Evolutionary conservation across 768 basidiomycete species (phyloP), one percentile per base, ranked within the genome.

Genomic region (Mycena sanguinolenta): DNA sequence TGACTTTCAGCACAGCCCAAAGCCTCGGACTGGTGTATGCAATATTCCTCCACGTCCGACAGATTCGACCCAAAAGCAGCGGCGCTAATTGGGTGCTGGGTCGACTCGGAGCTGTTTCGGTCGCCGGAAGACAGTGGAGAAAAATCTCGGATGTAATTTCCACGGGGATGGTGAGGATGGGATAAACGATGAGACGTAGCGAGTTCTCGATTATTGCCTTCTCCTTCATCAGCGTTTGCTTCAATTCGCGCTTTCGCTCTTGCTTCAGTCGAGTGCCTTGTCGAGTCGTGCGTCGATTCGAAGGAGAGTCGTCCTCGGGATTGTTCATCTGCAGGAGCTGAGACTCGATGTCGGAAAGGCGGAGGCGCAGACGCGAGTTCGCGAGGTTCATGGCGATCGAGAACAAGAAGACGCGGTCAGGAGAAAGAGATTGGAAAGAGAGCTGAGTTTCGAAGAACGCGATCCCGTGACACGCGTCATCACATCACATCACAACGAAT

Each of bases 81-180:
- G 61, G 49, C 49, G 61, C 61, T 13, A 63, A 36, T 34, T 7
- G 25, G 34, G 13, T 10, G 23, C 16, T 38, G 9, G 49, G 61
- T 16, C 19, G n/a, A n/a, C n/a, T n/a, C n/a, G n/a, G 49, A 38
- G 10, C 59, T 34, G 60, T 23, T 23, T 52, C 16, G 17, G n/a
- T 25, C 2, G 39, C 39, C 13, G 61, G 25, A 50, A 62, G 34
- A 27, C 61, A 63, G 49, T 63, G 61, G 39, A 63, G 23, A 19
- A 63, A 63, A 36, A 63, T 63, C 61, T 63, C 61, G 49, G 49
- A 50, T 19, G 61, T 50, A 34, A 62, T 2, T 52, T 62, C 61
- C 21, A 62, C 23, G 16, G 50, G 61, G 16, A 62, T n/a, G 21
- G 34, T 62, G 49, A 62, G 49, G 16, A 62, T 62, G 2, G 61